These are phyloP conservation scores for Hyphopichia wangnamkhiaoensis DNA, from an alignment of 1,139 yeast genomes.

Conservation along the genomic window DNA sequence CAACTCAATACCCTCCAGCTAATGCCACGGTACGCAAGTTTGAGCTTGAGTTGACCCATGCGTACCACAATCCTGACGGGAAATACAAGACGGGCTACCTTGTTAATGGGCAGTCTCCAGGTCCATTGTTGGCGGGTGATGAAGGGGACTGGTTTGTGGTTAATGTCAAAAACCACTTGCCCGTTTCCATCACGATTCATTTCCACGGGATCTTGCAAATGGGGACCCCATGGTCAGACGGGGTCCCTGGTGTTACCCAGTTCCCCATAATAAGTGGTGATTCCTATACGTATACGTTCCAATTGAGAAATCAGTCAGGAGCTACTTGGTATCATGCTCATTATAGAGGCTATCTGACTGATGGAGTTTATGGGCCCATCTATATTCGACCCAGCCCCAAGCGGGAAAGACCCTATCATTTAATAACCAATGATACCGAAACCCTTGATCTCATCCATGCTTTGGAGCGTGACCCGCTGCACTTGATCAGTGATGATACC, in stretches of 20 bases:
- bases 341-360: slow-evolving; percentile 48
- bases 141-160: slow-evolving; percentile 36
- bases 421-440: slow-evolving; percentile 15
- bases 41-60: slow-evolving; percentile 14
- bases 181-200: slow-evolving; percentile 41
- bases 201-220: slow-evolving; percentile 49
- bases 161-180: slow-evolving; percentile 25
- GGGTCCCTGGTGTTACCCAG: slow-evolving; percentile 47
- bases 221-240: slow-evolving; percentile 41
- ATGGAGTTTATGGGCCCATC: slow-evolving; percentile 46
- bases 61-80: slow-evolving; percentile 19
- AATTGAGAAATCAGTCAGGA: slow-evolving; percentile 41
- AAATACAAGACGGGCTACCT: slow-evolving; percentile 10
- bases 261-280: slow-evolving; percentile 38
- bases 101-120: slow-evolving; percentile 34
- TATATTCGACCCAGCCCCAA: slow-evolving; percentile 23
- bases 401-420: slow-evolving; percentile 25
- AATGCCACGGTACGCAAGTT: slow-evolving; percentile 9
- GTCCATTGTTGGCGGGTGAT: slow-evolving; percentile 35
- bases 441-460: slow-evolving; percentile 14
- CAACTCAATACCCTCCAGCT: slow-evolving; percentile 2
- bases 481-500: slow-evolving; percentile 26
- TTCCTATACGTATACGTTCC: slow-evolving; percentile 37
- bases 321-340: slow-evolving; percentile 57
- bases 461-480: slow-evolving; percentile 25